These are phyloP conservation scores for Penicillium sp. DNA, from an alignment of 2,329 filamentous ascomycete species.

Conservation along the genomic window DNA sequence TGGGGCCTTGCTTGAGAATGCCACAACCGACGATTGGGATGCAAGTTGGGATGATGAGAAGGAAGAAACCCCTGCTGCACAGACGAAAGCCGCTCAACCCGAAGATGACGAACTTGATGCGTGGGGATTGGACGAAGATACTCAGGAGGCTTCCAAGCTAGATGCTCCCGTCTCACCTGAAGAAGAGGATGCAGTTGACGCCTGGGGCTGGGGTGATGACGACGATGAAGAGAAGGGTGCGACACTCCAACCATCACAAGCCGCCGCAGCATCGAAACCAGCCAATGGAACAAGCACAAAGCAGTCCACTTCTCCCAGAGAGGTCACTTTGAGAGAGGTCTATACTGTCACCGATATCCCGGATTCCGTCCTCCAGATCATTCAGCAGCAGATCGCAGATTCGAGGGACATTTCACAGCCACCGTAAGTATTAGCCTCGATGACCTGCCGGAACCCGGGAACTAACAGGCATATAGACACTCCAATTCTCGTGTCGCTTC, in stretches of 20 bases:
- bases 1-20: slow-evolving; percentile 57
- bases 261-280: slow-evolving; percentile 20
- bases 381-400: slow-evolving; percentile 42
- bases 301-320: slow-evolving; percentile 41
- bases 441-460: neutral
- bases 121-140: slow-evolving; percentile 49
- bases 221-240: slow-evolving; percentile 36
- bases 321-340: slow-evolving; percentile 75
- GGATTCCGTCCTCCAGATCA: slow-evolving; percentile 58
- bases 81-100: slow-evolving; percentile 11
- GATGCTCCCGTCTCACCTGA: slow-evolving; percentile 15
- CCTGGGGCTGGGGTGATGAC: slow-evolving; percentile 84
- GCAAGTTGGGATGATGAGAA: slow-evolving; percentile 73
- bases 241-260: slow-evolving; percentile 10
- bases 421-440: slow-evolving; percentile 27
- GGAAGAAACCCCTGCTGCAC: slow-evolving; percentile 32
- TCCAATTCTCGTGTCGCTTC: slow-evolving; percentile 38
- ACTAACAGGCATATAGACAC: slow-evolving; percentile 28
- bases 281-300: slow-evolving; percentile 18
- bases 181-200: slow-evolving; percentile 52
- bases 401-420: slow-evolving; percentile 36
- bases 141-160: slow-evolving; percentile 21
- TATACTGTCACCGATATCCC: slow-evolving; percentile 89
- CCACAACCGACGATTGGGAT: slow-evolving; percentile 62
- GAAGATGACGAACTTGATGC: slow-evolving; percentile 46